phyloP scores from a whole-genome alignment of 2,329 filamentous ascomycete species.

The Fusarium xyrophilum region DNA sequence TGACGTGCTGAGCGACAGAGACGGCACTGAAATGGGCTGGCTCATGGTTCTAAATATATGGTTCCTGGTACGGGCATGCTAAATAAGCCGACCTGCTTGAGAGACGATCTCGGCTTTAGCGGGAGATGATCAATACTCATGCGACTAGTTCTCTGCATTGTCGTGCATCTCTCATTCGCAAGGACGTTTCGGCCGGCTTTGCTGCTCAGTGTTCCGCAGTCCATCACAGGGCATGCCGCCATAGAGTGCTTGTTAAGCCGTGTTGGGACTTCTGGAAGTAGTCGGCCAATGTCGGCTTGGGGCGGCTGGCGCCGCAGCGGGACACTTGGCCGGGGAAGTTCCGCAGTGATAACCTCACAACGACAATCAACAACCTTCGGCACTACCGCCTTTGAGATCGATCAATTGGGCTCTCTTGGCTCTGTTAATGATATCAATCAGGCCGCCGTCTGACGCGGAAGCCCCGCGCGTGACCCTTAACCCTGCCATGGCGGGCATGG shows the following conservation, averaged over 20 bases:
- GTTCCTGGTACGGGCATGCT: constrained; percentile 8
- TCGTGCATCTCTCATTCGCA: constrained; percentile 1
- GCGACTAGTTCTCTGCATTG: constrained; percentile 19
- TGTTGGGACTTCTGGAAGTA: constrained; percentile 12
- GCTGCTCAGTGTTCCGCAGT: constrained; percentile 32
- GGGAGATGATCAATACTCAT: constrained; percentile 3
- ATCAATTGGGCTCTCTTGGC: constrained; percentile 25
- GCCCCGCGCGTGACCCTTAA: constrained; percentile 36
- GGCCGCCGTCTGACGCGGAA: constrained; percentile 35
- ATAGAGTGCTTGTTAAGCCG: constrained; percentile 25
- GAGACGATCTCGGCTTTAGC: constrained; percentile 32
- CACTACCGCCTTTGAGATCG: constrained; percentile 33
- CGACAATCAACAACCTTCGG: constrained; percentile 31
- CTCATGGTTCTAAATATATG: constrained; percentile 29
- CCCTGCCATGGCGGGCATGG: constrained; percentile 33
- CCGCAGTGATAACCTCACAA: constrained; percentile 40
- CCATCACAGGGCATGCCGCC: constrained; percentile 13
- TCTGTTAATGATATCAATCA: constrained; percentile 40
- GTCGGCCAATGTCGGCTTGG: constrained; percentile 52
- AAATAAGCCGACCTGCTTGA: constrained; percentile 21
- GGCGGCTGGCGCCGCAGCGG: constrained; percentile 47
- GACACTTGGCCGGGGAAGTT: constrained; percentile 41
- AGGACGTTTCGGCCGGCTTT: constrained; percentile 27
- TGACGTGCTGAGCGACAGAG: constrained; percentile 15
- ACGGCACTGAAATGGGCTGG: constrained; percentile 9